Base-by-base conservation (phyloP, 106 monocot species). In the Narthecium ossifragum region DNA sequence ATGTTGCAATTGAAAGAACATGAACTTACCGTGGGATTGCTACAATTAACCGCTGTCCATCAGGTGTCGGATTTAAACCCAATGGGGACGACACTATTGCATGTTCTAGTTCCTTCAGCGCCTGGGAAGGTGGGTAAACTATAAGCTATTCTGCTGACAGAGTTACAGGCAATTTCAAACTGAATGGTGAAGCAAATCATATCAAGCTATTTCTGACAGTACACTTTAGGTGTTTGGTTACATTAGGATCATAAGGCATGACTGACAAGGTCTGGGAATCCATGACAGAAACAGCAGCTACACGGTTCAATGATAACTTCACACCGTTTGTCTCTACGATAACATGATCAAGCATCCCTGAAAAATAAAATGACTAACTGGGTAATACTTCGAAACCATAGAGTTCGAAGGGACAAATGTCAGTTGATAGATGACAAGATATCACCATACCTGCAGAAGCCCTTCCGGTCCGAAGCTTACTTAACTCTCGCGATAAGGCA, bases 341-440 rank as follows among this genome's bases (percentile, higher is more conserved):
- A 40, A 98, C 81, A 75, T 98, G 98, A 72, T 98, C 98, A 60
- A 98, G 84, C 78, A 87, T 82, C 32, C 86, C 86, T 87, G 55
- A n/a, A 66, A 28, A 60, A 27, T 40, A 36, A 66, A 10, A 1
- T 25, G 17, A 27, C 52, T 2, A 29, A 66, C 43, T 8, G 45
- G 22, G 27, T 1, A 14, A 25, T 11, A 23, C 53, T 29, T 14
- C 23, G 3, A 13, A 53, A 15, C 28, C 5, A 29, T 23, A 29
- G 13, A 29, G 27, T 53, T 22, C 13, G 7, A 11, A 26, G 12
- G 8, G 5, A 26, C 15, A 6, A 53, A 21, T 0, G 9, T 54
- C 17, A 53, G n/a, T n/a, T n/a, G n/a, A n/a, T n/a, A n/a, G n/a
- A n/a, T n/a, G n/a, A n/a, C n/a, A n/a, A n/a, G n/a, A n/a, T n/a